Base-by-base conservation (phyloP, 1,284 basidiomycete genomes). In the Irpex lacteus region DNA sequence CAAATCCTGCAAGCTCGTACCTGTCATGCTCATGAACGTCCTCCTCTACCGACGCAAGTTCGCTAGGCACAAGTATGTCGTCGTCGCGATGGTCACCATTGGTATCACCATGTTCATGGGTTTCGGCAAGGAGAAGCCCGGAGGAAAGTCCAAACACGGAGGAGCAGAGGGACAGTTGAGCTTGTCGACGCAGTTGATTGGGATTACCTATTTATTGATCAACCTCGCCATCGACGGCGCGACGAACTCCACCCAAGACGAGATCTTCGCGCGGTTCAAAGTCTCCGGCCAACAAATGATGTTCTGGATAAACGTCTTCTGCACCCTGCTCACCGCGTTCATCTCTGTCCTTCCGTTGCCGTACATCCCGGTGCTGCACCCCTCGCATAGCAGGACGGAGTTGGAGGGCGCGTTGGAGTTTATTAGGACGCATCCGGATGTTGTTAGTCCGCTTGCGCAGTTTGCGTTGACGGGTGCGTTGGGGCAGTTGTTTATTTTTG, bases 241-340 rank as follows among this genome's bases (percentile, higher is more conserved):
- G 49, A 93, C 92, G 63, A 98, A 99, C 80, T 94, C 94, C n/a
- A 98, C 96, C 1, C 98, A 99, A 77, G 98, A 99, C 76, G 93
- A 98, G 78, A 92, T 99, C 66, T 99, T 99, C 76, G 81, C 86
- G 47, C 79, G 82, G 21, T 87, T 89, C 77, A 83, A 85, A 49
- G 87, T 96, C 19, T 88, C 90, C 0, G 98, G 98, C 3, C 96
- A 98, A 75, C 97, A 99, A 75, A 98, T 99, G 96, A 99, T 99
- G 98, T 90, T 99, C 74, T 97, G 90, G 87, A 98, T 98, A 77
- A 97, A 97, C 75, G 72, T 90, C 36, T 90, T 95, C 77, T 90
- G 90, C 74, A 92, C 94, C 1, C 57, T 87, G 47, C 76, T 95
- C 66, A 88, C 89, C 6, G 78, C 84, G 4, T 74, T 85, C 40